Base-by-base conservation (phyloP, 2,329 filamentous ascomycete genomes). In the Aureobasidium sp. region DNA sequence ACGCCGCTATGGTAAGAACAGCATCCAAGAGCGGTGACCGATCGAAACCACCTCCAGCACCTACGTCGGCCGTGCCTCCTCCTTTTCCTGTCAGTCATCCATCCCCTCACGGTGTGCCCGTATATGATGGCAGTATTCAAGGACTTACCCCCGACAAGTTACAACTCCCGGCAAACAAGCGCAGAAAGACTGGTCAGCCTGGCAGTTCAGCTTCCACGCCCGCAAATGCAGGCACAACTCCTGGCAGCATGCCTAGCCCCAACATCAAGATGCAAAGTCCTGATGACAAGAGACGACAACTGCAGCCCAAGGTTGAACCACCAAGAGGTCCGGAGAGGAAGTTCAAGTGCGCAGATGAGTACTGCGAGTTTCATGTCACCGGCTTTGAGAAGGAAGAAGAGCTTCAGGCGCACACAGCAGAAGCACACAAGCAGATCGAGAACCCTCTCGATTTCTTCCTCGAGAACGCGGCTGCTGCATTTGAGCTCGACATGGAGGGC, bases 401-500 rank as follows among this genome's bases (percentile, higher is more conserved):
- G 57, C 71, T 86, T 58, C 78, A 82, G 35, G 77, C 77, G 40
- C 84, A 86, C 64, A 69, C 78, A 27, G 77, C 77, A 53, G 77
- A 81, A 23, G 74, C 71, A 19, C 84, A 86, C 68, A 77, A 78
- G 64, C 71, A 73, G 53, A 76, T 84, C 38, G 79, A 77, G 5
- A 76, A 86, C 67, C 78, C 81, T 33, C 70, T 84, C 31, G 74
- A 78, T n/a, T 86, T 79, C 67, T 77, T 80, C 27, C 65, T 85
- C 7, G 78, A 81, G 7, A 79, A 77, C 43, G 74, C 82, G 63
- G 76, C 76, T 15, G 75, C 75, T 15, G 77, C 71, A 15, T 67
- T 78, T 13, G 73, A 74, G 40, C 70, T 84, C n/a, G 77, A 82
- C 50, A 69, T 77, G 57, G 76, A 80, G 53, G 74, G 74, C 40